Base-by-base conservation (phyloP, 1,139 yeast species). In the Pichia sp. region DNA sequence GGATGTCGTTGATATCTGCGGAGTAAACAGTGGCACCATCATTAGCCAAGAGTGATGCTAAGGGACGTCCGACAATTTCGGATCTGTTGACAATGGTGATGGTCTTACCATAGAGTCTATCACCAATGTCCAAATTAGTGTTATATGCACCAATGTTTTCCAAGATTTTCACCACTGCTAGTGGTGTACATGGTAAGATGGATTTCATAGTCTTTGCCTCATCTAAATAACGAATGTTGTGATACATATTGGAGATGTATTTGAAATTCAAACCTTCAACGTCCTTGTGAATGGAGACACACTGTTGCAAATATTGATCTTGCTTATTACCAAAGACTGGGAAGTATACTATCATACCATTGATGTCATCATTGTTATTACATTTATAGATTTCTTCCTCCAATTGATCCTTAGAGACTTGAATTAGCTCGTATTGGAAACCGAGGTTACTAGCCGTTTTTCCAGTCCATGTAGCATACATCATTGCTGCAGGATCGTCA, bases 21-120 rank as follows among this genome's bases (percentile, higher is more conserved):
- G 97, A 87, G 58, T 83, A 91, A 2, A 91, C 98, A 1, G 81
- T 82, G 19, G 98, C 98, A 44, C 98, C 98, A 54, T 91, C 98
- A 52, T 91, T 91, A 19, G 98, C 98, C 47, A 93, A 65, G 29
- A 91, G 63, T 0, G 98, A 97, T 22, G 98, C 98, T 45, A 91
- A 66, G 1, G 98, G 98, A 48, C 98, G 76, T 6, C 98, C 98
- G 16, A 91, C 98, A 50, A 91, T 88, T 60, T 91, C 98, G 10
- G 94, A 82, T 51, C 98, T 72, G 63, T 91, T 91, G 34, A 91
- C 91, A 34, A 91, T 78, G 37, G 94, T 78, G 39, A 91, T 70
- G 37, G 91, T 88, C 58, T 87, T 88, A 30, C 98, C 98, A 52
- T 86, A 91, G 19, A 91, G 68, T 41, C 96, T 70, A 64, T 91